phyloP scores from a whole-genome alignment of 2,329 filamentous ascomycete species.

The Claviceps monticola region DNA sequence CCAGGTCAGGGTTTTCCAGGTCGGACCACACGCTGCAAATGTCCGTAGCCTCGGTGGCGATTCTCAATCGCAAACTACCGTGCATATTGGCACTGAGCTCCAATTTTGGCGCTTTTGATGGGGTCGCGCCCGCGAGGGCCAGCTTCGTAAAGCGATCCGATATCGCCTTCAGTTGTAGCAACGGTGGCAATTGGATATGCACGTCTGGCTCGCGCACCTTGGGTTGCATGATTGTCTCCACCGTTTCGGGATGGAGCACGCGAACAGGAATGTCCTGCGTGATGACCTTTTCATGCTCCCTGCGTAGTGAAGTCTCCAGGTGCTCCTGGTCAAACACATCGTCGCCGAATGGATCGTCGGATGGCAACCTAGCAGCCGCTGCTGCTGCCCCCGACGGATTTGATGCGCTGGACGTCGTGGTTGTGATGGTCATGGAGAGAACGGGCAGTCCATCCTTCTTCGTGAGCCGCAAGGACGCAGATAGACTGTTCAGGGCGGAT shows the following conservation, averaged over 20 bases:
- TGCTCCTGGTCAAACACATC: conserved; percentile 34
- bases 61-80: conserved; percentile 65
- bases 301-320: conserved; percentile 41
- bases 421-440: conserved; percentile 79
- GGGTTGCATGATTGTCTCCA: conserved; percentile 91
- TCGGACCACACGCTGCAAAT: conserved; percentile 79
- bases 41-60: conserved; percentile 69
- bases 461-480: conserved; percentile 75
- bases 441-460: conserved; percentile 84
- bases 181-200: conserved; percentile 76
- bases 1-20: conserved; percentile 75
- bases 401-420: conserved; percentile 41
- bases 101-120: conserved; percentile 48
- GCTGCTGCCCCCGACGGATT: conserved; percentile 11
- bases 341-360: conserved; percentile 25
- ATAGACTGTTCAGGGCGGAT: conserved; percentile 68
- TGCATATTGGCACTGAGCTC: conserved; percentile 92
- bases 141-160: conserved; percentile 92
- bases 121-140: conserved; percentile 35
- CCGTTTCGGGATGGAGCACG: conserved; percentile 66
- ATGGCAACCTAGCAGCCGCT: conserved; percentile 15
- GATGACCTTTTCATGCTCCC: conserved; percentile 79
- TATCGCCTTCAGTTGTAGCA: conserved; percentile 83
- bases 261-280: conserved; percentile 94
- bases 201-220: conserved; percentile 84